Conservation (phyloP, 768 basidiomycete species). For the Melanogaster broomeanus region DNA sequence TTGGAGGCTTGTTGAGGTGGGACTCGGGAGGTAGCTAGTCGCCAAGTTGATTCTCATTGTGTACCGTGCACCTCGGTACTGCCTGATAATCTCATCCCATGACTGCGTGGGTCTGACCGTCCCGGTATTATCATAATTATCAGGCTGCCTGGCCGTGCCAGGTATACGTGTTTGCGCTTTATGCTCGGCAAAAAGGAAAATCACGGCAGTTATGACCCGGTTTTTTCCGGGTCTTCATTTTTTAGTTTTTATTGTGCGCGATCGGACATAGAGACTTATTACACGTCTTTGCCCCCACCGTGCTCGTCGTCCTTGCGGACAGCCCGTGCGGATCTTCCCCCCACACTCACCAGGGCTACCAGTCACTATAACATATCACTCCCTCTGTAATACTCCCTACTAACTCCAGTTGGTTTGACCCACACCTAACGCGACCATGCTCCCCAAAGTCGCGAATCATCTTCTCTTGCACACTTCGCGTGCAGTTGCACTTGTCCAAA, state of each 20-base stretch:
- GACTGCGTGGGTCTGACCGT: too few relatives aligned
- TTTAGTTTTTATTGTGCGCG: conserved; percentile 14
- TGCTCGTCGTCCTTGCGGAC: conserved; percentile 1
- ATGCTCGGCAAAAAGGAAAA: conserved; percentile 9
- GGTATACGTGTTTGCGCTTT: too few relatives aligned
- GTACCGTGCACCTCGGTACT: background rate
- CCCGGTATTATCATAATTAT: too few relatives aligned
- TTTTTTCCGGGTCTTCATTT: conserved; percentile 19
- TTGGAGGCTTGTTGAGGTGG: conserved; percentile 27
- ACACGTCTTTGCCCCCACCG: background rate
- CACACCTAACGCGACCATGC: conserved; percentile 46
- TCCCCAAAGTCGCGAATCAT: conserved; percentile 83
- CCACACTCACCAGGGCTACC: conserved; percentile 2
- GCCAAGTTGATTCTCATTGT: too few relatives aligned
- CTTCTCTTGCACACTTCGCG: conserved; percentile 75
- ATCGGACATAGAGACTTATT: background rate
- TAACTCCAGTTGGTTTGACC: background rate
- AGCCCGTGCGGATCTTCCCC: conserved; percentile 2
- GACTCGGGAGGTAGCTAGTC: too few relatives aligned
- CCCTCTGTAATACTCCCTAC: background rate
- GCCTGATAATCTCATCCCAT: background rate
- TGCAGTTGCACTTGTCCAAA: conserved; percentile 74
- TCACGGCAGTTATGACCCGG: conserved; percentile 9
- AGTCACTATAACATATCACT: conserved; percentile 1
- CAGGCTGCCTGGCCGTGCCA: too few relatives aligned